Conservation (phyloP, 2,329 filamentous ascomycete genomes). For the Arachnomyces sp. region DNA sequence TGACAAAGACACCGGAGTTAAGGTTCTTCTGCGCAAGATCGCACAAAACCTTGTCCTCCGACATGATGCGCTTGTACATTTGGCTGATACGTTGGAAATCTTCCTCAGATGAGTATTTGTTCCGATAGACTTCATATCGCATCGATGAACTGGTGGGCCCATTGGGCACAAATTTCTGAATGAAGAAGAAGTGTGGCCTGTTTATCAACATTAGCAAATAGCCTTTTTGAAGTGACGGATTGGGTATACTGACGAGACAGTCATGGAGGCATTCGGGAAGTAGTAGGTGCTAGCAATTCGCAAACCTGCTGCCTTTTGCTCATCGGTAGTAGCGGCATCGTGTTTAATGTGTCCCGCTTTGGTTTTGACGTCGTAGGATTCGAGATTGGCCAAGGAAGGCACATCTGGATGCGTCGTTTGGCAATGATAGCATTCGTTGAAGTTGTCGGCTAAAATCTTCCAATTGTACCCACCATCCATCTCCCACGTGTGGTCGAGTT, state of each 20-base stretch:
- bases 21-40: constrained; percentile 54
- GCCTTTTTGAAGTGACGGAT: constrained; percentile 20
- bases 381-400: constrained; percentile 49
- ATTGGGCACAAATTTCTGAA: constrained; percentile 55
- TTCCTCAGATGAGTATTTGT: constrained; percentile 52
- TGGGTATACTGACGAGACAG: constrained; percentile 21
- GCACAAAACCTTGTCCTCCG: constrained; percentile 58
- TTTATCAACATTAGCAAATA: too few species aligned
- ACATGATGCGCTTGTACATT: constrained; percentile 58
- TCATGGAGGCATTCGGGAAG: constrained; percentile 26
- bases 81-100: constrained; percentile 51
- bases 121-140: constrained; percentile 57
- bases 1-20: constrained; percentile 54
- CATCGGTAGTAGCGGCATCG: constrained; percentile 40
- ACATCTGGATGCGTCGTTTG: constrained; percentile 53
- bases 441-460: constrained; percentile 57
- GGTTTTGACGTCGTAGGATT: constrained; percentile 47
- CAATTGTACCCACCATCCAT: constrained; percentile 54
- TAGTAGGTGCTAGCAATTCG: constrained; percentile 27
- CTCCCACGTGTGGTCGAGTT: constrained; percentile 51
- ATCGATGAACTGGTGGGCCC: constrained; percentile 46
- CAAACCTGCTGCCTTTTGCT: constrained; percentile 43
- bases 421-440: constrained; percentile 60
- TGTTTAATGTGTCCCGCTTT: constrained; percentile 46
- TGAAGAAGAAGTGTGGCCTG: constrained; percentile 57